Base-by-base conservation (phyloP, 2,329 filamentous ascomycete genomes). In the Fusarium coicis region DNA sequence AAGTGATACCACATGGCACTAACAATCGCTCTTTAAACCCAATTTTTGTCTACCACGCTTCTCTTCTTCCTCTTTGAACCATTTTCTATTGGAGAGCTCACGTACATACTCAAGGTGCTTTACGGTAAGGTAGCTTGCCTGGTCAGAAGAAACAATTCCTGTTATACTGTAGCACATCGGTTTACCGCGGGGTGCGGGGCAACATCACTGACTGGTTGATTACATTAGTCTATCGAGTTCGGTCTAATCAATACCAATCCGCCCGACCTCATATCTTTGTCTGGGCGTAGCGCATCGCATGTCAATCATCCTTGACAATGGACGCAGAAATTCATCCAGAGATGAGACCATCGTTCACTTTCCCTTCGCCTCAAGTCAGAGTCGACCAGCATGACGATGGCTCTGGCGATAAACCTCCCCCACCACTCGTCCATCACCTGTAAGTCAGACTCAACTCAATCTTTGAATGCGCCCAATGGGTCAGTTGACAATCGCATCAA, bases 351-450 rank as follows among this genome's bases (percentile, higher is more conserved):
- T 66, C 76, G 15, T 75, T 74, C 36, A 77, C 76, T 34, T 76
- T 79, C 44, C 75, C 76, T 18, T 81, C 80, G 23, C 80, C 78
- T 30, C 77, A 71, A 50, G 76, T 82, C 62, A 80, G 72, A 37
- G 70, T 81, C 49, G 77, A 81, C 53, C 55, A 70, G 50, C 73
- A 77, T 53, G 79, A 78, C 56, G 58, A 81, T 68, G 71, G 79
- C 65, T 42, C 70, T 43, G 69, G 71, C 54, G 66, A 75, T 49
- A 68, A 66, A 43, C 65, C 66, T 53, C 82, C 80, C 63, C 82
- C 82, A 42, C 70, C 77, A 26, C 78, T 83, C 71, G 75, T 77
- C 69, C 76, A 82, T 75, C 82, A 84, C 72, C 74, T 83, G 87
- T 88, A 82, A 82, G 86, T 81, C 61, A 57, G 39, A 30, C 30